phyloP scores from a whole-genome alignment of 441 rosid genomes.

The Lagerstroemia fauriei region DNA sequence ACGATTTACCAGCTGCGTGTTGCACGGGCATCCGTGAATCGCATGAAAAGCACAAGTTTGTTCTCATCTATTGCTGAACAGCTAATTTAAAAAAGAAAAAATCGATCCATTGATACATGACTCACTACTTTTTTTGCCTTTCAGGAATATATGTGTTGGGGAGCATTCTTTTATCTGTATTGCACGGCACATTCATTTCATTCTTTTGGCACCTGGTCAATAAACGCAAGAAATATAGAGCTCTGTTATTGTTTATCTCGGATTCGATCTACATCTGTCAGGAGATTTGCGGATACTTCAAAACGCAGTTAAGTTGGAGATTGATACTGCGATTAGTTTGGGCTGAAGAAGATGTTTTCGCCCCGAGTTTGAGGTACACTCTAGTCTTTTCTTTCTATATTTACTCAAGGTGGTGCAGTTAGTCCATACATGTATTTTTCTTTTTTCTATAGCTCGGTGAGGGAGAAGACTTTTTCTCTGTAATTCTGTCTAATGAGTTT shows the following conservation, averaged over 20 bases:
- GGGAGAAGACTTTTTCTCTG: neutral
- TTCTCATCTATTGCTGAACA: too few species aligned
- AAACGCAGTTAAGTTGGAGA: neutral
- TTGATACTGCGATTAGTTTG: neutral
- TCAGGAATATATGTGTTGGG: neutral
- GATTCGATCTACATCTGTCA: neutral
- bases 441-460: neutral
- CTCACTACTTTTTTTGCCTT: neutral
- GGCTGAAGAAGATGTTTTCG: neutral
- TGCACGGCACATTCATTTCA: neutral
- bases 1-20: too few species aligned
- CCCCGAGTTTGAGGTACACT: neutral
- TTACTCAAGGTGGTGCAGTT: neutral
- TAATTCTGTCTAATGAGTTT: neutral
- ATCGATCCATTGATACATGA: neutral
- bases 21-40: too few species aligned
- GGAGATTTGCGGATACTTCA: neutral
- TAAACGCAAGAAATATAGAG: neutral
- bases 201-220: neutral
- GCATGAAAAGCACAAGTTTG: too few species aligned
- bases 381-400: neutral
- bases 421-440: neutral
- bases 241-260: neutral
- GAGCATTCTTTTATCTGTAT: conserved; percentile 6
- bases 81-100: too few species aligned